Base-by-base conservation (phyloP, 306 rosid species). In the Prunus davidiana region DNA sequence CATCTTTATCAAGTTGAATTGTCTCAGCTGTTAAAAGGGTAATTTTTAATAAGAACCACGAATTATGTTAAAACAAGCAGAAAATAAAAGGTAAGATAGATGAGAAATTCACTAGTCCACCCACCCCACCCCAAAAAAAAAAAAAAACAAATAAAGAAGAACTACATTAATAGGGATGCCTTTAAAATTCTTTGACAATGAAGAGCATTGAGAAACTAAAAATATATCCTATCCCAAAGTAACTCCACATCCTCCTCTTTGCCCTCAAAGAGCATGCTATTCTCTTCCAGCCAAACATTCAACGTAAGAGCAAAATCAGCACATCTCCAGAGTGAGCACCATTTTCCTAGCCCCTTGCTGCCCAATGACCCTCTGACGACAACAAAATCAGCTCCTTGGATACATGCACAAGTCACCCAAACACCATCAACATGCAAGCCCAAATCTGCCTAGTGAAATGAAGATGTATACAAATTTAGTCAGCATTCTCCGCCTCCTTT, bases 1-100 rank as follows among this genome's bases (percentile, higher is more conserved):
- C 86, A 76, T 82, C 96, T 84, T 81, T 81, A 64, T 74, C 91
- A 24, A 69, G 83, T 64, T 85, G 85, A 73, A 73, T 73, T 24
- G 77, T 78, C 82, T 76, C 90, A 73, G 85, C 95, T 82, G 87
- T 82, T 84, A 88, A 80, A 34, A 20, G 54, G 65, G 41, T 64
- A 72, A 47, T 77, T 34, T 76, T 25, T 30, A 14, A 63, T 28
- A 30, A 63, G 46, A 63, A 63, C 20, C 67, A 28, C 7, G 3
- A 63, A 63, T 27, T 13, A 24, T 15, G 67, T 63, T 15, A 63
- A 63, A 63, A 30, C 13, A 2, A 63, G 46, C 43, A 30, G 45
- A 28, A 25, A 38, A 63, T 6, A 63, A 30, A 18, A 8, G 8
- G 0, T 63, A 30, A 30, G 67, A 28, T 63, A 43, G 67, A 63